These are phyloP conservation scores for Haberlea rhodopensis DNA, from an alignment of 257 asterid genomes.

Conservation along the genomic window DNA sequence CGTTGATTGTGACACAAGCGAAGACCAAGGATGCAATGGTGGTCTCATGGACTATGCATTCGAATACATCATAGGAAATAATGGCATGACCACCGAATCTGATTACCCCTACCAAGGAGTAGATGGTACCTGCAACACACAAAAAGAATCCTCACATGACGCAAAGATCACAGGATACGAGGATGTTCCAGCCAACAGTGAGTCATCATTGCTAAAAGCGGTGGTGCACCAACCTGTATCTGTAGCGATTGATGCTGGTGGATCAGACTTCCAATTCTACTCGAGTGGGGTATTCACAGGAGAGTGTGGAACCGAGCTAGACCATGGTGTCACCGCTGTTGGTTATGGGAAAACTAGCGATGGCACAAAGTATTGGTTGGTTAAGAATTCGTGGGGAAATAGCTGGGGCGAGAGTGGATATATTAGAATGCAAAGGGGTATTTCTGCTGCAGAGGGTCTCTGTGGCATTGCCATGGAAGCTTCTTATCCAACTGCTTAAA, in stretches of 20 bases:
- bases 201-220: constrained; percentile 29
- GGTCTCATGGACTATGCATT: constrained; percentile 32
- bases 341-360: constrained; percentile 32
- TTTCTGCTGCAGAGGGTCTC: constrained; percentile 31
- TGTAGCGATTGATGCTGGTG: constrained; percentile 36
- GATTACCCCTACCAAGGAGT: constrained; percentile 33
- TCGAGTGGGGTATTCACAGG: constrained; percentile 39
- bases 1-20: no score
- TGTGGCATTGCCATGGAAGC: no score
- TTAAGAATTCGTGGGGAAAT: constrained; percentile 42
- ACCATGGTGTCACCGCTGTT: constrained; percentile 44
- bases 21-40: no score
- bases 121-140: constrained; percentile 28
- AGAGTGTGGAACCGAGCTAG: constrained; percentile 35
- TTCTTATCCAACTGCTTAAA: not conserved
- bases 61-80: constrained; percentile 25
- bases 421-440: constrained; percentile 35
- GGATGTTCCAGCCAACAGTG: constrained; percentile 34
- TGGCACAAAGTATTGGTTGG: constrained; percentile 38
- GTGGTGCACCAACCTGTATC: constrained; percentile 35
- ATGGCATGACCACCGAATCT: constrained; percentile 31
- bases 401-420: constrained; percentile 44
- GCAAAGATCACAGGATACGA: constrained; percentile 34
- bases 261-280: constrained; percentile 35
- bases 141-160: constrained; percentile 20